phyloP scores from a whole-genome alignment of 352 stramenopile species.

The Globisporangium solare region DNA sequence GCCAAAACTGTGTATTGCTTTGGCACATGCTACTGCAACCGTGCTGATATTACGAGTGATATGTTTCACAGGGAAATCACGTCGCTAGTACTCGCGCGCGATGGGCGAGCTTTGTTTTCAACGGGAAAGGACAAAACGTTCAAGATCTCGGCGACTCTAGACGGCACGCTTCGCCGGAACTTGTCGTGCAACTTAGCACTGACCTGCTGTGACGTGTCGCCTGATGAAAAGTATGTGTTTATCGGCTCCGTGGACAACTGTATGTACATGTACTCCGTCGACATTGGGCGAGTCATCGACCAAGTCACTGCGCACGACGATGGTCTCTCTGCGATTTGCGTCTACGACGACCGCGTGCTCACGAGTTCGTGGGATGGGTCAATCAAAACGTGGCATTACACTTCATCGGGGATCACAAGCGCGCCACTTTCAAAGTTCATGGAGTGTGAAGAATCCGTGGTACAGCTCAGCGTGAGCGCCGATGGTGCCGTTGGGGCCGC shows the following conservation, averaged over 20 bases:
- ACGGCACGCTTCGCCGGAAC: slow-evolving; percentile 59
- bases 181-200: slow-evolving; percentile 72
- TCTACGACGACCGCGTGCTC: slow-evolving; percentile 70
- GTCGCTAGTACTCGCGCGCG: slow-evolving; percentile 54
- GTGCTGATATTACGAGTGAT: neutral
- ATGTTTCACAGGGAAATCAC: slow-evolving; percentile 51
- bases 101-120: slow-evolving; percentile 63
- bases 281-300: slow-evolving; percentile 73
- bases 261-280: slow-evolving; percentile 87
- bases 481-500: slow-evolving; percentile 58
- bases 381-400: slow-evolving; percentile 81
- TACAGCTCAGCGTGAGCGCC: slow-evolving; percentile 60
- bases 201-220: slow-evolving; percentile 75
- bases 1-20: neutral
- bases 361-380: slow-evolving; percentile 74
- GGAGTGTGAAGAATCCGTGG: slow-evolving; percentile 71
- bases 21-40: neutral
- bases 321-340: slow-evolving; percentile 65
- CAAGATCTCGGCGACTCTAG: slow-evolving; percentile 65
- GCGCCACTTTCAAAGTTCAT: slow-evolving; percentile 64
- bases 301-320: slow-evolving; percentile 80
- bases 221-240: slow-evolving; percentile 81
- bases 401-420: slow-evolving; percentile 54
- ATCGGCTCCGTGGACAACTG: slow-evolving; percentile 80
- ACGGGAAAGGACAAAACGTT: slow-evolving; percentile 74